phyloP scores from a whole-genome alignment of 2,329 filamentous ascomycete species.

The Seiridium cupressi region DNA sequence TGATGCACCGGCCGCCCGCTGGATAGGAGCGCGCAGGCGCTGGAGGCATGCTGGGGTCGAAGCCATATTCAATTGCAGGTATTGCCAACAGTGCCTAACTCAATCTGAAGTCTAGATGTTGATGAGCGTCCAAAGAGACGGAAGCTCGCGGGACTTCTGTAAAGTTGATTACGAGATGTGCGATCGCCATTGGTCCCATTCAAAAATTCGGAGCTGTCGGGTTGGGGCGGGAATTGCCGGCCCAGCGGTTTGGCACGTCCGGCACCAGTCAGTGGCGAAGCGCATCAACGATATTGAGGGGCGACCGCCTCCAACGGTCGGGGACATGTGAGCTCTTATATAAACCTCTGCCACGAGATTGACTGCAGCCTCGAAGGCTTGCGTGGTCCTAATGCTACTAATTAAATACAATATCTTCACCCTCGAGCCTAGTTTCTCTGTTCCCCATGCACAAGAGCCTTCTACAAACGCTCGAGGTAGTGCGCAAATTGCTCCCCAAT shows the following conservation, averaged over 20 bases:
- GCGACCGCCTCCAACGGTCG: too few species aligned
- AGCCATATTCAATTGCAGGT: constrained; percentile 17
- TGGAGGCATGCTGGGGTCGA: constrained; percentile 23
- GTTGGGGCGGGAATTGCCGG: constrained; percentile 3
- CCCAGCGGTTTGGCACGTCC: background rate
- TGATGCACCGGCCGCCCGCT: constrained; percentile 22
- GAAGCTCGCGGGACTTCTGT: background rate
- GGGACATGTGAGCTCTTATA: too few species aligned
- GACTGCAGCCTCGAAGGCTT: too few species aligned
- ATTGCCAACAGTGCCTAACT: background rate
- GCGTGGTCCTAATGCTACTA: too few species aligned
- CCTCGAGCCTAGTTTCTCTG: too few species aligned
- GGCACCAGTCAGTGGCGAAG: background rate
- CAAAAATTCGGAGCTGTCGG: background rate
- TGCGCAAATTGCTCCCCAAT: too few species aligned
- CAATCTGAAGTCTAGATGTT: background rate
- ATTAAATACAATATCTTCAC: too few species aligned
- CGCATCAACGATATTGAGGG: too few species aligned
- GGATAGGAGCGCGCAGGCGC: constrained; percentile 25
- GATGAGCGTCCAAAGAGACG: constrained; percentile 11
- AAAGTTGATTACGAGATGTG: constrained; percentile 4
- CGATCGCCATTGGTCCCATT: constrained; percentile 6
- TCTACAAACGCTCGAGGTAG: too few species aligned
- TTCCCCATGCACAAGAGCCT: too few species aligned
- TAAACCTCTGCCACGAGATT: too few species aligned